phyloP scores from a whole-genome alignment of 805 yeast genomes.

The Candida tallmaniae region DNA sequence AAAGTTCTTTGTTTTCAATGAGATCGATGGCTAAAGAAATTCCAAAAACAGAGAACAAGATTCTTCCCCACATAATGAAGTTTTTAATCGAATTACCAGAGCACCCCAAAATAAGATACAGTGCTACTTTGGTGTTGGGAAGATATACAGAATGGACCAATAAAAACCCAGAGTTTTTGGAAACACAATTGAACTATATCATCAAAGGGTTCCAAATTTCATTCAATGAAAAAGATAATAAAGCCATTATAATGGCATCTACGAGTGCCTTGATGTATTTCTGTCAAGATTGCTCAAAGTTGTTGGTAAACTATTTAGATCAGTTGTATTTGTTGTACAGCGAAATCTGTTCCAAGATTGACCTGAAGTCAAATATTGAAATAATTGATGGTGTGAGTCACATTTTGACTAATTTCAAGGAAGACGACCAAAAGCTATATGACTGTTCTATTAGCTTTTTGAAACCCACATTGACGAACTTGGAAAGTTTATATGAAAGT shows the following conservation, averaged over 20 bases:
- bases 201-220: conserved; percentile 57
- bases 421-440: conserved; percentile 40
- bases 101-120: conserved; percentile 81
- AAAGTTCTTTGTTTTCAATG: conserved; percentile 84
- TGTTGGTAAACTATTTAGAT: conserved; percentile 62
- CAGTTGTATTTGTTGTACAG: conserved; percentile 74
- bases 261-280: conserved; percentile 92
- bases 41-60: conserved; percentile 54
- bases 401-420: conserved; percentile 60
- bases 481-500: conserved; percentile 24
- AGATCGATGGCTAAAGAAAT: conserved; percentile 95
- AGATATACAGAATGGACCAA: conserved; percentile 95
- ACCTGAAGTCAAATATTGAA: conserved; percentile 66
- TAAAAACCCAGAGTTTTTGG: conserved; percentile 75
- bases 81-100: conserved; percentile 69
- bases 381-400: conserved; percentile 88
- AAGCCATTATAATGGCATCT: conserved; percentile 72
- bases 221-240: conserved; percentile 12
- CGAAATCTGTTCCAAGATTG: conserved; percentile 47
- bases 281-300: conserved; percentile 81
- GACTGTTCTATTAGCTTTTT: conserved; percentile 59
- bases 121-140: conserved; percentile 91
- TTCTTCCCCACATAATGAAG: conserved; percentile 75
- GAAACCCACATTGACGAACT: conserved; percentile 54
- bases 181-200: conserved; percentile 79